Conservation (phyloP, 83 land plant genomes). For the Diphasiastrum complanatum region DNA sequence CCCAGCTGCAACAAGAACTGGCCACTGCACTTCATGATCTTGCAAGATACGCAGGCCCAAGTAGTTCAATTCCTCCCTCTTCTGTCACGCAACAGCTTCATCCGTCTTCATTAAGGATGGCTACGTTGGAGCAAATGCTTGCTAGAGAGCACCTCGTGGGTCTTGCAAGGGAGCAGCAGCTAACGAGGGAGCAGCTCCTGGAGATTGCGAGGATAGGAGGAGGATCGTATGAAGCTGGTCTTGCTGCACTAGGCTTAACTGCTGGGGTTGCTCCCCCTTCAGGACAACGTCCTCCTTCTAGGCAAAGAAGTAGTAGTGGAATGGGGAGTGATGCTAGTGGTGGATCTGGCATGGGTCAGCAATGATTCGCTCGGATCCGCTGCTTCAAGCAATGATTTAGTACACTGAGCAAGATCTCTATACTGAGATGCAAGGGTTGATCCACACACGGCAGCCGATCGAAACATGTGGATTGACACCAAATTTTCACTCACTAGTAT, state of each 20-base stretch:
- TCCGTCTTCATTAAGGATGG: too few species aligned
- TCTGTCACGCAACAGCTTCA: too few species aligned
- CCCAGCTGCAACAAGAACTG: too few species aligned
- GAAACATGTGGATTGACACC: too few species aligned
- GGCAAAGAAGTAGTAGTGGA: slow-evolving; percentile 11
- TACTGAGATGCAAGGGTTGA: neutral
- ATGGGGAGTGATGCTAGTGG: slow-evolving; percentile 3
- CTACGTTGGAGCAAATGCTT: too few species aligned
- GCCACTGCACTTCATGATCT: too few species aligned
- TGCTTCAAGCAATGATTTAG: neutral
- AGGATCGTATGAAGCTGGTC: slow-evolving; percentile 32
- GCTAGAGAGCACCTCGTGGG: too few species aligned
- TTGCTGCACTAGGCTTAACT: slow-evolving; percentile 24
- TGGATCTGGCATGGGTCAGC: slow-evolving; percentile 11
- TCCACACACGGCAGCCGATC: too few species aligned
- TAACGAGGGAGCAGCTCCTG: slow-evolving; percentile 24
- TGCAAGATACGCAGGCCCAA: too few species aligned
- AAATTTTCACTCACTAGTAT: too few species aligned
- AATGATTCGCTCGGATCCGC: neutral
- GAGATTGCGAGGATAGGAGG: slow-evolving; percentile 28
- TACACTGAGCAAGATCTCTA: neutral
- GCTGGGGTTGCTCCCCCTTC: slow-evolving; percentile 16
- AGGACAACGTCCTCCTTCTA: slow-evolving; percentile 7
- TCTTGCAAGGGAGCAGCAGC: slow-evolving; percentile 18
- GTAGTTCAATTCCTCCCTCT: too few species aligned